Percentiles rank a stretch among this genome's conserved stretches.
Evolutionary conservation across 345 rosid genomes (phyloP).

Genomic region (Camelina neglecta): DNA sequence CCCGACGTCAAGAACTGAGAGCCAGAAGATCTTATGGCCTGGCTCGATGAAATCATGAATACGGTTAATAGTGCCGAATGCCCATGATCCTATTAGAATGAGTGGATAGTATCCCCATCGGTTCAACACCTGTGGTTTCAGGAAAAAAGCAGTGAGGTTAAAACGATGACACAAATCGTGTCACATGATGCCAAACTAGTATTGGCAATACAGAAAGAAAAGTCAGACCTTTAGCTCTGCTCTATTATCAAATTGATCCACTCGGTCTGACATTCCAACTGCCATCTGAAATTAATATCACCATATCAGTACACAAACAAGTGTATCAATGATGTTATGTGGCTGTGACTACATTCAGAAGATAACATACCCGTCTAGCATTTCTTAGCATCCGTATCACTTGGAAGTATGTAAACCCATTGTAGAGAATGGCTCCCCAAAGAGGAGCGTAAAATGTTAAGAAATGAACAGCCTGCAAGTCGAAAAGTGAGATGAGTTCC

Average conservation of each 20-base stretch:
- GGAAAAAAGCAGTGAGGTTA: conserved; percentile 18
- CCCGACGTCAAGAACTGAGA: conserved; percentile 87
- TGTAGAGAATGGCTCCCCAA: conserved; percentile 97
- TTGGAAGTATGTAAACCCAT: conserved; percentile 89
- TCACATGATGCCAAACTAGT: not conserved
- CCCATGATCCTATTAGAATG: conserved; percentile 93
- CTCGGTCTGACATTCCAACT: conserved; percentile 83
- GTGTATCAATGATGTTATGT: conserved; percentile 1
- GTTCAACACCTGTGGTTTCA: conserved; percentile 67
- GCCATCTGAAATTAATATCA: conserved; percentile 73
- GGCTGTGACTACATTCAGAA: conserved; percentile 14
- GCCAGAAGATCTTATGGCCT: conserved; percentile 89
- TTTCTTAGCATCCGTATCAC: conserved; percentile 96
- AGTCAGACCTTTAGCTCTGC: conserved; percentile 76
- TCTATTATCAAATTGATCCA: conserved; percentile 65
- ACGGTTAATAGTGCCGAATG: conserved; percentile 87
- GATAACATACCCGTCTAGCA: conserved; percentile 74
- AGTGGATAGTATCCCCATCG: conserved; percentile 98
- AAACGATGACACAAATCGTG: not conserved
- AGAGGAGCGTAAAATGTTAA: conserved; percentile 86
- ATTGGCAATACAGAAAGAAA: not conserved
- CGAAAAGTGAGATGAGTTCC: conserved; percentile 6
- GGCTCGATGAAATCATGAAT: conserved; percentile 85
- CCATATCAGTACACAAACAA: conserved; percentile 18
- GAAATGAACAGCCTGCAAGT: conserved; percentile 86